These are phyloP conservation scores for Mortierella sp. DNA, from an alignment of 371 early-diverging fungal species.

Conservation along the genomic window DNA sequence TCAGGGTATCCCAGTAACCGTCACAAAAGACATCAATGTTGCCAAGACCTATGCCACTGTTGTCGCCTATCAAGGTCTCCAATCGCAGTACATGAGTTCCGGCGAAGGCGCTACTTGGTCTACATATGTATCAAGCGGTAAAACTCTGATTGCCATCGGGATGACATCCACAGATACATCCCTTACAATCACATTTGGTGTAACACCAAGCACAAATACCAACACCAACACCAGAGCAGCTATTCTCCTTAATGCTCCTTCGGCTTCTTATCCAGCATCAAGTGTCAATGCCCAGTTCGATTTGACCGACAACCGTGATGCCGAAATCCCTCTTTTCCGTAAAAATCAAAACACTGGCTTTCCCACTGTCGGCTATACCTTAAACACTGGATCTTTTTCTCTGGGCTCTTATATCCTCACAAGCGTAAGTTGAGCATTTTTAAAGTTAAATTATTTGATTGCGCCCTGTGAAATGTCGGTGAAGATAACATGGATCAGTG, in stretches of 20 bases:
- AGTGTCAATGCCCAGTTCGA: slow-evolving; percentile 27
- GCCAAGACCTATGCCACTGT: slow-evolving; percentile 20
- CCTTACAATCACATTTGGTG: slow-evolving; percentile 14
- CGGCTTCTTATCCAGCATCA: slow-evolving; percentile 13
- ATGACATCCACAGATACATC: slow-evolving; percentile 9
- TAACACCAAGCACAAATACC: slow-evolving; percentile 6
- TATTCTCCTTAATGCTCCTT: slow-evolving; percentile 16
- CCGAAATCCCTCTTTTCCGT: slow-evolving; percentile 17
- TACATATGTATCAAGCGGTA: slow-evolving; percentile 17
- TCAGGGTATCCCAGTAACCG: slow-evolving; percentile 32
- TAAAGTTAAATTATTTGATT: no score
- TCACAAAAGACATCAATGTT: slow-evolving; percentile 28
- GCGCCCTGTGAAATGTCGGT: no score
- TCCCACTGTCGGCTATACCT: neutral
- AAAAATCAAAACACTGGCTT: neutral
- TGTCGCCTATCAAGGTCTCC: slow-evolving; percentile 29
- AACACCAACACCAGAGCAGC: slow-evolving; percentile 8
- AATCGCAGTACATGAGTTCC: slow-evolving; percentile 23
- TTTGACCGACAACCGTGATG: slow-evolving; percentile 20
- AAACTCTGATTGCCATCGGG: slow-evolving; percentile 31
- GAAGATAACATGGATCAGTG: no score
- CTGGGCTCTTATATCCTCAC: neutral
- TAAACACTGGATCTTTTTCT: neutral
- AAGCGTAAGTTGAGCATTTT: no score
- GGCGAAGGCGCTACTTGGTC: slow-evolving; percentile 24